Conservation (phyloP, 2,329 filamentous ascomycete genomes). For the Pseudogymnoascus sp. region DNA sequence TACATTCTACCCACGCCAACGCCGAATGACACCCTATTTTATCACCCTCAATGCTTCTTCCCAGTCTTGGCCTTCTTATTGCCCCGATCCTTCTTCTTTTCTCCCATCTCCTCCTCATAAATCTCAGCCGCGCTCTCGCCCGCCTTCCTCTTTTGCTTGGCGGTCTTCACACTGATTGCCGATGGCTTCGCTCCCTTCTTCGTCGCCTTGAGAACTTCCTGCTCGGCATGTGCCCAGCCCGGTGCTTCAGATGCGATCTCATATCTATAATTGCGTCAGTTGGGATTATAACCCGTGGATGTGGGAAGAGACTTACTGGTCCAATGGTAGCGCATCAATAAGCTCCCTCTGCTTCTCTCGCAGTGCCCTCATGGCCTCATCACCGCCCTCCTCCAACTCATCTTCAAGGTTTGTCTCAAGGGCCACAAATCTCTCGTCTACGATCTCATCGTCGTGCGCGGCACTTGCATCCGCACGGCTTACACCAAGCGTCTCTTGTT, state of each 20-base stretch:
- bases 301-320: slow-evolving; percentile 53
- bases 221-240: slow-evolving; percentile 64
- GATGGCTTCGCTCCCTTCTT: slow-evolving; percentile 48
- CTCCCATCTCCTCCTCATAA: slow-evolving; percentile 51
- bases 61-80: slow-evolving; percentile 47
- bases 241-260: slow-evolving; percentile 55
- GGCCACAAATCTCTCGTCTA: slow-evolving; percentile 59
- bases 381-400: slow-evolving; percentile 75
- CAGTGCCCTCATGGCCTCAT: slow-evolving; percentile 63
- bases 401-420: slow-evolving; percentile 66
- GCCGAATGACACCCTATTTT: slow-evolving; percentile 2
- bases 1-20: neutral
- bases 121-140: slow-evolving; percentile 48
- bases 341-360: slow-evolving; percentile 75
- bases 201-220: slow-evolving; percentile 54
- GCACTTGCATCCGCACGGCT: slow-evolving; percentile 51
- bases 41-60: slow-evolving; percentile 17
- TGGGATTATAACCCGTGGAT: neutral
- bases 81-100: slow-evolving; percentile 33
- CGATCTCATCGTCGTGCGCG: slow-evolving; percentile 60
- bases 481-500: slow-evolving; percentile 47
- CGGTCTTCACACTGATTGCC: slow-evolving; percentile 75
- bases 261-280: slow-evolving; percentile 39
- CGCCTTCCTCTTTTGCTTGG: slow-evolving; percentile 69
- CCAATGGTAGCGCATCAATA: slow-evolving; percentile 82